Evolutionary conservation across 225 moss, liverwort and hornwort species (phyloP), one percentile per base, ranked within the genome.

Genomic region (Physcomitrellopsis africana): DNA sequence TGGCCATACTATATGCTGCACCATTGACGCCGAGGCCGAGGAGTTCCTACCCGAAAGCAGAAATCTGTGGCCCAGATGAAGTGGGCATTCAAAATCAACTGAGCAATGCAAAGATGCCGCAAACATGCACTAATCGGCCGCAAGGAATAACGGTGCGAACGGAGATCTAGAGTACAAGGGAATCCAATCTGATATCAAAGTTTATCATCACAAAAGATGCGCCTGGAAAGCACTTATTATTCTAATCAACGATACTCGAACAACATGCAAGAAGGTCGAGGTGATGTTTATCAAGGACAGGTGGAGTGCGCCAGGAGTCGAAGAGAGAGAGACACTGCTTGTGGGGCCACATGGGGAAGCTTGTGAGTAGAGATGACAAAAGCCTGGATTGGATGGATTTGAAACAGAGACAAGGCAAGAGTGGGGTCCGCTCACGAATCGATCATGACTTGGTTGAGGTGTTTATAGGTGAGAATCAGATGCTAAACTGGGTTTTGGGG

Each of bases 401-500:
- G 76, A 65, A 63, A 18, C 55, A 23, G 49, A 32, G 55, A 24
- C 37, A 47, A 5, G 11, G 42, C 8, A 11, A 14, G 7, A 23
- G 53, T 76, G 76, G 70, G 75, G 51, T 51, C 69, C 70, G 66
- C 49, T 10, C 24, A 22, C 65, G 68, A 23, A 48, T 68, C 32
- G 32, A 37, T 4, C 42, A 55, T 19, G 48, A 60, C 18, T 32
- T 29, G 9, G 7, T 1, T 45, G 53, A 62, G 70, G 23, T 10
- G 0, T 8, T 55, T 56, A 49, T 11, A 11, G 16, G 72, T 29
- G 43, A 79, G 41, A 51, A 41, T 18, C 18, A 15, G 13, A 7
- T 45, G 62, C 83, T 79, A 83, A 75, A 62, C 55, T 8, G 41
- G 62, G 78, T 19, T 1, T 16, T 48, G 46, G 16, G 29, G 69